phyloP scores from a whole-genome alignment of 2,329 filamentous ascomycete genomes.

The Purpureocillium lavendulum region DNA sequence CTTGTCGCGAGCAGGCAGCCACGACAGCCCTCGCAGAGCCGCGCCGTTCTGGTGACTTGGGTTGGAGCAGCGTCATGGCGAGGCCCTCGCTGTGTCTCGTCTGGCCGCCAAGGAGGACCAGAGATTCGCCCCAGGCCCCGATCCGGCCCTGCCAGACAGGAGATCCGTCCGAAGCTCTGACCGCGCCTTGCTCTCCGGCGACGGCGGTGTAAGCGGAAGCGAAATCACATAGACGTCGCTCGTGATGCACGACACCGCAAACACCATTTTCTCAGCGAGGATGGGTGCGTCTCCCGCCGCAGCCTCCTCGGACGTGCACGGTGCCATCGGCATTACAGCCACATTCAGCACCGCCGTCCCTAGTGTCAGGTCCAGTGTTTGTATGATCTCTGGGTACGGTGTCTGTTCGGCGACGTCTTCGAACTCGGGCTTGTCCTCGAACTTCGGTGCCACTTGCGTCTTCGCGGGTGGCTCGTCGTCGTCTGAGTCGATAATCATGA shows the following conservation, averaged over 20 bases:
- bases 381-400: constrained; percentile 46
- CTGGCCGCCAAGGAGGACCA: constrained; percentile 46
- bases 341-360: constrained; percentile 48
- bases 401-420: constrained; percentile 42
- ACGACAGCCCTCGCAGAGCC: constrained; percentile 40
- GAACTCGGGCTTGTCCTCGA: constrained; percentile 49
- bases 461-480: constrained; percentile 39
- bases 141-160: constrained; percentile 46
- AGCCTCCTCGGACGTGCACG: constrained; percentile 37
- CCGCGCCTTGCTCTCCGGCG: constrained; percentile 48
- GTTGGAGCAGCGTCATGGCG: constrained; percentile 43
- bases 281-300: constrained; percentile 38
- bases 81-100: constrained; percentile 44
- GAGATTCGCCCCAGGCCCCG: constrained; percentile 56
- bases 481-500: constrained; percentile 58
- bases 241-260: constrained; percentile 51
- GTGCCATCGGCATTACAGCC: constrained; percentile 44
- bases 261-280: constrained; percentile 50
- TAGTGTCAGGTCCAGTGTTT: constrained; percentile 53
- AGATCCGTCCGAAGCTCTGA: constrained; percentile 43
- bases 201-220: constrained; percentile 53
- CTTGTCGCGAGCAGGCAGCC: constrained; percentile 51
- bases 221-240: constrained; percentile 49
- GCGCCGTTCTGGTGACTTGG: constrained; percentile 29
- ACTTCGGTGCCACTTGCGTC: constrained; percentile 20